phyloP scores from a whole-genome alignment of 2,329 filamentous ascomycete genomes.

The Epichloe hybrida region DNA sequence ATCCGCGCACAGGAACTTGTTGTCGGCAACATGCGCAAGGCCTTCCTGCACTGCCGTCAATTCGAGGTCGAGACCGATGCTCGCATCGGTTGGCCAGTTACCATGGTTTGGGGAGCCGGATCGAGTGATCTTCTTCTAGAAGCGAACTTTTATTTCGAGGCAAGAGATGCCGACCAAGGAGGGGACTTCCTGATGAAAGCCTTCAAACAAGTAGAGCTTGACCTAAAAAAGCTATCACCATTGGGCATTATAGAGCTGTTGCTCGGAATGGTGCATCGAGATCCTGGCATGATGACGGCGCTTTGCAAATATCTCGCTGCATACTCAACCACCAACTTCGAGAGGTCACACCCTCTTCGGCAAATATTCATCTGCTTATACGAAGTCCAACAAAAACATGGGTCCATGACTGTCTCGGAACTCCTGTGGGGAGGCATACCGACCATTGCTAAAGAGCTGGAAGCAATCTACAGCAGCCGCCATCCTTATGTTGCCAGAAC shows the following conservation, averaged over 20 bases:
- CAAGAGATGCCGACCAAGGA: constrained; percentile 25
- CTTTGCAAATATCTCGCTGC: constrained; percentile 31
- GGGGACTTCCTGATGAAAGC: constrained; percentile 27
- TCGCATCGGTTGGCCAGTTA: constrained; percentile 26
- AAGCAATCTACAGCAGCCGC: constrained; percentile 28
- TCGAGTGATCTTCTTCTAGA: constrained; percentile 31
- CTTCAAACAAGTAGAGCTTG: constrained; percentile 28
- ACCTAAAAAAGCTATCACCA: constrained; percentile 29
- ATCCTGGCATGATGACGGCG: constrained; percentile 31
- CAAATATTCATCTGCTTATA: constrained; percentile 30
- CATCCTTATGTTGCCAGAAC: constrained; percentile 30
- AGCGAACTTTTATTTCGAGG: constrained; percentile 29
- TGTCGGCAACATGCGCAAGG: constrained; percentile 29
- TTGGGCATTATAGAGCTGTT: constrained; percentile 29
- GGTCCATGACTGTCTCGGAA: constrained; percentile 27
- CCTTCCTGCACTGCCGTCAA: constrained; percentile 31
- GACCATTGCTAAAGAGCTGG: constrained; percentile 29
- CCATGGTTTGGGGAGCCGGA: constrained; percentile 30
- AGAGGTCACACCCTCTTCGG: constrained; percentile 28
- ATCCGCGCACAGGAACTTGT: constrained; percentile 30
- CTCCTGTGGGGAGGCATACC: constrained; percentile 28
- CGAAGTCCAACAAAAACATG: constrained; percentile 32
- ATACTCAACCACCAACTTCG: constrained; percentile 29
- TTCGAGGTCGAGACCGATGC: constrained; percentile 25
- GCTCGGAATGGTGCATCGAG: constrained; percentile 29